Conservation (phyloP, 2,329 filamentous ascomycete genomes). For the Cladophialophora exuberans region DNA sequence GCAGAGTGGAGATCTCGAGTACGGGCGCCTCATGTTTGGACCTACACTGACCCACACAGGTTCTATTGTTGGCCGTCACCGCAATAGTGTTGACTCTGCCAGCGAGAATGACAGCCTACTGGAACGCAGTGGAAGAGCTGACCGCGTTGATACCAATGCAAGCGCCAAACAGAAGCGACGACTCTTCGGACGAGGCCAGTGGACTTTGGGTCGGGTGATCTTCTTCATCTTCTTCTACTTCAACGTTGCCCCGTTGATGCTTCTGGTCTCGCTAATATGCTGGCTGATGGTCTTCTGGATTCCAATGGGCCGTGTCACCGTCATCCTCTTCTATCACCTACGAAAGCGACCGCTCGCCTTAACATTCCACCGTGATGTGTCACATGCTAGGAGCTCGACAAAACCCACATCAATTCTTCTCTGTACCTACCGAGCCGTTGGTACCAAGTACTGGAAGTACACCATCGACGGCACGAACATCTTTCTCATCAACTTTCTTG, state of each 20-base stretch:
- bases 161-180: slow-evolving; percentile 68
- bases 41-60: slow-evolving; percentile 65
- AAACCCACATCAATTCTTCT: slow-evolving; percentile 83
- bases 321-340: slow-evolving; percentile 87
- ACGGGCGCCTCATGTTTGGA: slow-evolving; percentile 94
- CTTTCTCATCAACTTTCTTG: slow-evolving; percentile 96
- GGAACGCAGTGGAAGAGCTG: slow-evolving; percentile 64
- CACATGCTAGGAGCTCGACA: slow-evolving; percentile 71
- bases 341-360: slow-evolving; percentile 89
- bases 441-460: slow-evolving; percentile 98
- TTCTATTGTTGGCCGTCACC: slow-evolving; percentile 81
- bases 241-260: slow-evolving; percentile 80
- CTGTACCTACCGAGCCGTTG: slow-evolving; percentile 95
- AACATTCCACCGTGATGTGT: slow-evolving; percentile 86
- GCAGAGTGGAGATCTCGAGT: slow-evolving; percentile 96
- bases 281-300: slow-evolving; percentile 98
- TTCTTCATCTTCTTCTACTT: slow-evolving; percentile 98
- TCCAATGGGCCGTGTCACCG: slow-evolving; percentile 94
- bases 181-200: slow-evolving; percentile 91
- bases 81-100: slow-evolving; percentile 85
- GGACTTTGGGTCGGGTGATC: slow-evolving; percentile 90
- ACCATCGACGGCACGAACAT: slow-evolving; percentile 98
- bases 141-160: slow-evolving; percentile 45
- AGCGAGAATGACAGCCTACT: slow-evolving; percentile 90
- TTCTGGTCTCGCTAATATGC: slow-evolving; percentile 84